Evolutionary conservation across 352 stramenopile species (phyloP).

Genomic region (Pythium brassicae): DNA sequence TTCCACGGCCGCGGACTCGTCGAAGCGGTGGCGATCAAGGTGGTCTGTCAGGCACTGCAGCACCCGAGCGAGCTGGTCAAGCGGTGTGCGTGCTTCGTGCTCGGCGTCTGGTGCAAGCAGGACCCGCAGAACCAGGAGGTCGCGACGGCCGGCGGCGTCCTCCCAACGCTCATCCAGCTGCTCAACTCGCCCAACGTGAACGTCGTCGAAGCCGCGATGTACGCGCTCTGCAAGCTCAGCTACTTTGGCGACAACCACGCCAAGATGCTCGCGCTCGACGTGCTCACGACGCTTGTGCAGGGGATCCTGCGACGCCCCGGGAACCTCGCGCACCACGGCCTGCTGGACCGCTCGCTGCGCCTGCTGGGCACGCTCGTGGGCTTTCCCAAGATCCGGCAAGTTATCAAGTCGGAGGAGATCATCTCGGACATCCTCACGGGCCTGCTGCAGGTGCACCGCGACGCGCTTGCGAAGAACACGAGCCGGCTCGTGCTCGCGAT

Average conservation of each 20-base stretch:
- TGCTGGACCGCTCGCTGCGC: conserved; percentile 57
- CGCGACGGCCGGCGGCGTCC: conserved; percentile 33
- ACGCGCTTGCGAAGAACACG: conserved; percentile 55
- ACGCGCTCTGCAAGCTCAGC: conserved; percentile 57
- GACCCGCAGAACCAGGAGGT: conserved; percentile 37
- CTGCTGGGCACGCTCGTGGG: conserved; percentile 58
- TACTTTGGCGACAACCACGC: conserved; percentile 59
- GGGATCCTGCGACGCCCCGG: conserved; percentile 32
- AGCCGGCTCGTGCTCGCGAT: conserved; percentile 53
- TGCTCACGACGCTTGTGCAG: conserved; percentile 50
- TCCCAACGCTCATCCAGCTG: conserved; percentile 53
- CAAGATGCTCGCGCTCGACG: conserved; percentile 59
- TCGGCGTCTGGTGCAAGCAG: conserved; percentile 64
- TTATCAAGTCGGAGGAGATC: conserved; percentile 65
- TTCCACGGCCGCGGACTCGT: conserved; percentile 34
- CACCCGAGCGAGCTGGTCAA: conserved; percentile 70
- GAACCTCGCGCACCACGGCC: conserved; percentile 35
- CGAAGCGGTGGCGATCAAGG: conserved; percentile 48
- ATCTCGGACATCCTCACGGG: conserved; percentile 63
- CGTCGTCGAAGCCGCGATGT: conserved; percentile 59
- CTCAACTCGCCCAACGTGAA: conserved; percentile 52
- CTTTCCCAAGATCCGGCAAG: conserved; percentile 49
- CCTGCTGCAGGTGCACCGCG: conserved; percentile 53
- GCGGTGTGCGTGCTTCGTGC: conserved; percentile 60
- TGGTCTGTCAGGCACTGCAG: conserved; percentile 45